Conservation (phyloP, 1,284 basidiomycete genomes). For the Abortiporus biennis region DNA sequence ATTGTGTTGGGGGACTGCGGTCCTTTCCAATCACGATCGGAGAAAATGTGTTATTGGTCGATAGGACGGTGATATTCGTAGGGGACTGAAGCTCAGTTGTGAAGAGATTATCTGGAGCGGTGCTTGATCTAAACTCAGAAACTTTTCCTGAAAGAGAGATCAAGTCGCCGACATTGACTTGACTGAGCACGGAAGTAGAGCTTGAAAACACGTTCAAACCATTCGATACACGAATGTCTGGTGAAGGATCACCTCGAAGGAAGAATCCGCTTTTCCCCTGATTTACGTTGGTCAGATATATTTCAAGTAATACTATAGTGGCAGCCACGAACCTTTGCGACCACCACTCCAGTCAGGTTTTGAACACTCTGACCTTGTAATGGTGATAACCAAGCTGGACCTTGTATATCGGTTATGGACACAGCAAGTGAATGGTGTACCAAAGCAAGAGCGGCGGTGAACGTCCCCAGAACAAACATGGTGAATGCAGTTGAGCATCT, state of each 20-base stretch:
- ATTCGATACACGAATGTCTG: conserved; percentile 39
- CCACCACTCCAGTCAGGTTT: conserved; percentile 46
- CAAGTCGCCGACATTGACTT: conserved; percentile 44
- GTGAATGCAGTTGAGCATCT: no score
- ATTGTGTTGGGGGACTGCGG: conserved; percentile 45
- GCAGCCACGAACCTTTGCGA: conserved; percentile 33
- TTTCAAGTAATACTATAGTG: no score
- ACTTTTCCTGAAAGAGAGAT: conserved; percentile 43
- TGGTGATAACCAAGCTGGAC: conserved; percentile 42
- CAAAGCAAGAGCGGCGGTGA: no score
- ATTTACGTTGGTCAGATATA: no score
- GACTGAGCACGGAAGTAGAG: conserved; percentile 33
- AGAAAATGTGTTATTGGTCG: conserved; percentile 38
- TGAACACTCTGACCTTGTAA: conserved; percentile 40
- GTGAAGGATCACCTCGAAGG: conserved; percentile 35
- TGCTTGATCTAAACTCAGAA: conserved; percentile 40
- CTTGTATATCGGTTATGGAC: conserved; percentile 46
- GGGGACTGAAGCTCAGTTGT: conserved; percentile 48
- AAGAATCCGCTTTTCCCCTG: conserved; percentile 39
- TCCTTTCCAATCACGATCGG: conserved; percentile 46
- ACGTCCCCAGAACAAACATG: no score
- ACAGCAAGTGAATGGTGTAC: conserved; percentile 7
- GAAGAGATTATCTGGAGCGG: conserved; percentile 38
- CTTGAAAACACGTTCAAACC: conserved; percentile 37
- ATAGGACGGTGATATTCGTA: conserved; percentile 38